These are phyloP conservation scores for Triangularia verruculosa DNA, from an alignment of 2,329 filamentous ascomycete genomes.

Conservation along the genomic window DNA sequence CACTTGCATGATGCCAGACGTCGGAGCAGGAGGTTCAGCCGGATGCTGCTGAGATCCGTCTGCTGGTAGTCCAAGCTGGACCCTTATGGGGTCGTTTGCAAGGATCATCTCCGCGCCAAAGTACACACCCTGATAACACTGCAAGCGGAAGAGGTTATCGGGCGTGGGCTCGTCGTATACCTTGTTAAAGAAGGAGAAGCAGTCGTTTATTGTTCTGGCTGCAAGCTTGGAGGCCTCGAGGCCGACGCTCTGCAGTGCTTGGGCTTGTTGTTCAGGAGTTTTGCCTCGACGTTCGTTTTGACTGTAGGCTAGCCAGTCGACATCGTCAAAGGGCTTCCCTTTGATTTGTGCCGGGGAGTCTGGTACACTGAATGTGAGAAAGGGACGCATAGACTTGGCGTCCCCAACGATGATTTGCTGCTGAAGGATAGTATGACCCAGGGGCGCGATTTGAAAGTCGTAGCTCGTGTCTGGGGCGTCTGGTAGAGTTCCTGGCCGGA, in stretches of 20 bases:
- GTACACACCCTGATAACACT: constrained; percentile 34
- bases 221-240: constrained; percentile 40
- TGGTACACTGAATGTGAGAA: constrained; percentile 39
- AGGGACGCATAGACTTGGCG: constrained; percentile 34
- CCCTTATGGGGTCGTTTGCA: constrained; percentile 35
- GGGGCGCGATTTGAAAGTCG: constrained; percentile 31
- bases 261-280: constrained; percentile 14
- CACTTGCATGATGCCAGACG: constrained; percentile 31
- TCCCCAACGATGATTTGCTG: constrained; percentile 26
- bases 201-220: constrained; percentile 36
- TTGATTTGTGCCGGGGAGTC: constrained; percentile 27
- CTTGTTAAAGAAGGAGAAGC: constrained; percentile 35
- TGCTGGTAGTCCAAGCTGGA: constrained; percentile 17
- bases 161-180: constrained; percentile 21
- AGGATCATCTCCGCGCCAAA: constrained; percentile 37
- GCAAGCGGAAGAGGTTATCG: constrained; percentile 18
- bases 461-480: constrained; percentile 19
- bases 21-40: background rate
- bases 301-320: constrained; percentile 32
- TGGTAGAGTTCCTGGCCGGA: constrained; percentile 14
- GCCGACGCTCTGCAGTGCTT: constrained; percentile 28
- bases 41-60: constrained; percentile 4
- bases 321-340: constrained; percentile 28
- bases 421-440: constrained; percentile 30
- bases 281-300: constrained; percentile 13